phyloP scores from a whole-genome alignment of 495 filamentous ascomycete genomes.

The Penicillium crystallinum region DNA sequence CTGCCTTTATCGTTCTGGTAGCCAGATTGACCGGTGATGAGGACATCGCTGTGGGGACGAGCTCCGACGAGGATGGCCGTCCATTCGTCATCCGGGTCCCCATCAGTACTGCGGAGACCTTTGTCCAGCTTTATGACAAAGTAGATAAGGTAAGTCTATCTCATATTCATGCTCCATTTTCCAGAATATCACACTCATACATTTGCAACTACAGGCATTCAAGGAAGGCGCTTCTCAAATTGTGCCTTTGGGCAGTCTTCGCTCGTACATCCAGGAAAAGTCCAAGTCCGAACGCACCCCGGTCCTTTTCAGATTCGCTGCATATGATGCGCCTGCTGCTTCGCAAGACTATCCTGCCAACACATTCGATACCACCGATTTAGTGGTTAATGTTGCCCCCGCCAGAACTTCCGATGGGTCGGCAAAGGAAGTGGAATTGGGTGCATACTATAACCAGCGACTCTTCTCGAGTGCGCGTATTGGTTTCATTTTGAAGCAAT shows the following conservation, averaged over 20 bases:
- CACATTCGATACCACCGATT: slow-evolving; percentile 42
- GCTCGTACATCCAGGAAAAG: slow-evolving; percentile 43
- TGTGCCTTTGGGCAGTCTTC: slow-evolving; percentile 41
- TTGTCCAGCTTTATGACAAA: slow-evolving; percentile 37
- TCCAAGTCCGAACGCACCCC: slow-evolving; percentile 39
- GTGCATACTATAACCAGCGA: slow-evolving; percentile 48
- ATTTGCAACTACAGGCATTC: slow-evolving; percentile 23
- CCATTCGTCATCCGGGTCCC: slow-evolving; percentile 46
- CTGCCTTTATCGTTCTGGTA: slow-evolving; percentile 45
- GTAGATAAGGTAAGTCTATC: slow-evolving; percentile 42
- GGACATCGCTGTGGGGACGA: slow-evolving; percentile 48
- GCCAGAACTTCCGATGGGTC: slow-evolving; percentile 16
- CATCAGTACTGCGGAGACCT: slow-evolving; percentile 36
- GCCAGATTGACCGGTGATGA: slow-evolving; percentile 50
- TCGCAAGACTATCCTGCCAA: slow-evolving; percentile 45
- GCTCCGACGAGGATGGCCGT: slow-evolving; percentile 38
- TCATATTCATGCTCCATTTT: neutral
- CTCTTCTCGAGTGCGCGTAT: slow-evolving; percentile 47
- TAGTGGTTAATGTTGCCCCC: slow-evolving; percentile 42
- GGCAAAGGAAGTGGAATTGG: slow-evolving; percentile 31
- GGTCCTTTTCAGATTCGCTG: slow-evolving; percentile 44
- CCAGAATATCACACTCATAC: neutral
- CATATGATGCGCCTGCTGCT: slow-evolving; percentile 45
- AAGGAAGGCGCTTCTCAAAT: slow-evolving; percentile 42
- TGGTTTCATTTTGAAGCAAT: slow-evolving; percentile 40